A percentile compares a stretch with the other conserved stretches of the same genome.
Conservation (phyloP, 768 basidiomycete species). For the Mycena pura region DNA sequence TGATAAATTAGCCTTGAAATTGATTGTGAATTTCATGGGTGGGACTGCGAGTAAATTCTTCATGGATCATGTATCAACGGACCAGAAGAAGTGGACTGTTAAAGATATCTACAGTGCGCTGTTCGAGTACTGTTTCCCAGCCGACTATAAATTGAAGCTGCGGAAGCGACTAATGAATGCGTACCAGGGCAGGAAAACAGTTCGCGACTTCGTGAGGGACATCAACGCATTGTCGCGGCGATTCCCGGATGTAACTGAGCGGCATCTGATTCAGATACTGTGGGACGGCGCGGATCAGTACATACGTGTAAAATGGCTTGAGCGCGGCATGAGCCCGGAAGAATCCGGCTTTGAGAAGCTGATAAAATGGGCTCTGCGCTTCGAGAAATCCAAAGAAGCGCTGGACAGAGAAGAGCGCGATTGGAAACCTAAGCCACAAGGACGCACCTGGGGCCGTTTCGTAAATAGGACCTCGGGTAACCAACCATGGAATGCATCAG, state of each 20-base stretch:
- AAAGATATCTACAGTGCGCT: conserved; percentile 18
- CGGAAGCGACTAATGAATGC: conserved; percentile 15
- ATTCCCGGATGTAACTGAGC: conserved; percentile 19
- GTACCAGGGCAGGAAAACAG: conserved; percentile 14
- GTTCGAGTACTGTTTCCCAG: conserved; percentile 22
- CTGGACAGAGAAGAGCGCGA: neutral
- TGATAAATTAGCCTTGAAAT: conserved; percentile 18
- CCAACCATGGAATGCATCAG: neutral
- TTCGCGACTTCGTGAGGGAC: conserved; percentile 16
- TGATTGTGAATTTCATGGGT: conserved; percentile 27
- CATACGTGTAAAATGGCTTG: conserved; percentile 7
- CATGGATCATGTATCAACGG: conserved; percentile 25
- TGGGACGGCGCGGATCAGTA: conserved; percentile 11
- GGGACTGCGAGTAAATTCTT: conserved; percentile 33
- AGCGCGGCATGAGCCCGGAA: conserved; percentile 7
- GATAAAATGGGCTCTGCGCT: conserved; percentile 3
- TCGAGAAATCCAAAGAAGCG: conserved; percentile 7
- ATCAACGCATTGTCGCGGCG: conserved; percentile 6
- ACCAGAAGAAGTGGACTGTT: conserved; percentile 18
- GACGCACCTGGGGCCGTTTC: neutral
- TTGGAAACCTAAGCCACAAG: neutral
- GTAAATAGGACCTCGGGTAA: neutral
- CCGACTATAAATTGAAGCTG: conserved; percentile 13
- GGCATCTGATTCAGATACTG: conserved; percentile 8
- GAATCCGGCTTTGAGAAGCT: neutral